A percentile compares a stretch with the other conserved stretches of the same genome.
These are phyloP conservation scores for Capsicum rhomboideum DNA, from an alignment of 257 asterid species.

Conservation along the genomic window DNA sequence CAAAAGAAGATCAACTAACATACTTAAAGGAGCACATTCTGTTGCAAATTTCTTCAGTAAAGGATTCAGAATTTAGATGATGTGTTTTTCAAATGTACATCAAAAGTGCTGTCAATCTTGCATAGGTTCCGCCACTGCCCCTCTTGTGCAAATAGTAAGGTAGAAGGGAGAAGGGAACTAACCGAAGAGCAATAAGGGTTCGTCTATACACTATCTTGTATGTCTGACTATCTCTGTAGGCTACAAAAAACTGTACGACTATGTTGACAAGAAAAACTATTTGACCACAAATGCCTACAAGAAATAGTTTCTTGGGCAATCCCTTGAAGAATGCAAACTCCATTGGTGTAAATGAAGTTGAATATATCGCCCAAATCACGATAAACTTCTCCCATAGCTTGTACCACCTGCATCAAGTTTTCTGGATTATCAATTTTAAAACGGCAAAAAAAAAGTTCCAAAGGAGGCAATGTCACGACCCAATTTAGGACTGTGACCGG, in stretches of 20 bases:
- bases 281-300: slow-evolving; percentile 27
- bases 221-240: slow-evolving; percentile 33
- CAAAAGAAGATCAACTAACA: background rate
- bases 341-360: slow-evolving; percentile 29
- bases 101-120: background rate
- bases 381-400: slow-evolving; percentile 34
- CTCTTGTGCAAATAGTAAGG: background rate
- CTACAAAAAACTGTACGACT: slow-evolving; percentile 26
- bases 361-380: slow-evolving; percentile 33
- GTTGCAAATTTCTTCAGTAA: background rate
- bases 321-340: slow-evolving; percentile 40
- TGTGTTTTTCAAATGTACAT: background rate
- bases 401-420: slow-evolving; percentile 25
- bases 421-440: background rate
- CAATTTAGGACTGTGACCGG: too few species aligned
- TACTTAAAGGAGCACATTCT: background rate
- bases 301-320: slow-evolving; percentile 21
- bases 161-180: background rate
- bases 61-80: background rate
- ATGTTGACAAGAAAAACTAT: slow-evolving; percentile 26
- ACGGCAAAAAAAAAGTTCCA: background rate
- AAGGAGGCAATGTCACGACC: background rate
- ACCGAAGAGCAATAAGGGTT: slow-evolving; percentile 28
- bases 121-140: background rate
- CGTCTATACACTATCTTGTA: slow-evolving; percentile 23